Evolutionary conservation across 2,329 filamentous ascomycete genomes (phyloP).

Genomic region (Delphinella strobiligena): DNA sequence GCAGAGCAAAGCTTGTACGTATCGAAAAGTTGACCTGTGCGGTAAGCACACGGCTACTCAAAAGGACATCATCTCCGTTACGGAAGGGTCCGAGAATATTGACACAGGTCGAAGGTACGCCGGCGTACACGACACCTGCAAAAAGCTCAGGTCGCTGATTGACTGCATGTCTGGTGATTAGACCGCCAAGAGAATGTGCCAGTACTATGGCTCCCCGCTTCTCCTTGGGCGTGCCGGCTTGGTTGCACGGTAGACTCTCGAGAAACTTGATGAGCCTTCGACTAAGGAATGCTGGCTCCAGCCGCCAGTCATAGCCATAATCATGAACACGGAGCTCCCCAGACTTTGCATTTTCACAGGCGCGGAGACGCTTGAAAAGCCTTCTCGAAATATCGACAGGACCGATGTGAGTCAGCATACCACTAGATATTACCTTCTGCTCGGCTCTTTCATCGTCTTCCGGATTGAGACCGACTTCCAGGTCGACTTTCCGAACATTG

Average conservation of each 20-base stretch:
- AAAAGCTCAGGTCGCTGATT: constrained; percentile 79
- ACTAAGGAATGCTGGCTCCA: constrained; percentile 69
- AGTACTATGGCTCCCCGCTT: constrained; percentile 66
- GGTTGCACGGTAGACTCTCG: constrained; percentile 62
- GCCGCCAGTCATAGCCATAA: constrained; percentile 89
- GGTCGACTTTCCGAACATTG: constrained; percentile 80
- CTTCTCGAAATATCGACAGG: constrained; percentile 80
- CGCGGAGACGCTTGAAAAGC: constrained; percentile 64
- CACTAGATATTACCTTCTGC: constrained; percentile 69
- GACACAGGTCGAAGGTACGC: constrained; percentile 72
- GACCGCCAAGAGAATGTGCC: constrained; percentile 74
- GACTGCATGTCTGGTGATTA: constrained; percentile 79
- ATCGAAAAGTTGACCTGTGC: constrained; percentile 90
- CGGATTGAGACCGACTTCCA: constrained; percentile 71
- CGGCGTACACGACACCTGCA: constrained; percentile 73
- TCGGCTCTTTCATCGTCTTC: constrained; percentile 78
- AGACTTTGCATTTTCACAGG: constrained; percentile 58
- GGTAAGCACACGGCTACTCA: constrained; percentile 81
- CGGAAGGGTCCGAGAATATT: constrained; percentile 84
- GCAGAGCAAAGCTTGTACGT: constrained; percentile 69
- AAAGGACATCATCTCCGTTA: constrained; percentile 82
- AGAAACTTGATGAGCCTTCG: constrained; percentile 61
- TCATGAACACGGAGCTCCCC: constrained; percentile 72
- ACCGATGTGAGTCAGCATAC: constrained; percentile 84
- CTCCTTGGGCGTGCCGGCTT: constrained; percentile 37